phyloP scores from a whole-genome alignment of 192 early-diverging fungal species.

The Phlyctochytrium arcticum region DNA sequence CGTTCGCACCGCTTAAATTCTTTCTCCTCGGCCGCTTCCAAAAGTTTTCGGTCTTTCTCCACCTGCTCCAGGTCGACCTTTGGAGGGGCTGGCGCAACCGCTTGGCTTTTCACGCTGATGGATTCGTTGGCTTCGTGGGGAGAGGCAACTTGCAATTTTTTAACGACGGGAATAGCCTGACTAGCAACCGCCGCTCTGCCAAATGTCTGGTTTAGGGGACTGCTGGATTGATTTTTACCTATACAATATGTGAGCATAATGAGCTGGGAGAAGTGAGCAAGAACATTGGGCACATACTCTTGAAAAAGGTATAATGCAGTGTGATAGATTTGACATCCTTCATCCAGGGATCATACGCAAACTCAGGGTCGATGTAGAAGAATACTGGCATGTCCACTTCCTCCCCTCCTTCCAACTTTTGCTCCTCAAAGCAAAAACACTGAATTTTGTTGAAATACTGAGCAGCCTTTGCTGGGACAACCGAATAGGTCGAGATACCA shows the following conservation, averaged over 20 bases:
- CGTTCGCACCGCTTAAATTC: slow-evolving; percentile 60
- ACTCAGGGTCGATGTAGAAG: slow-evolving; percentile 97
- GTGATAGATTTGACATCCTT: slow-evolving; percentile 90
- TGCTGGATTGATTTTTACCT: too few relatives aligned
- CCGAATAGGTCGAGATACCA: slow-evolving; percentile 96
- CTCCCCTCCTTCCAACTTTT: slow-evolving; percentile 82
- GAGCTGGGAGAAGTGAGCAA: too few relatives aligned
- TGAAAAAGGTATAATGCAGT: slow-evolving; percentile 94
- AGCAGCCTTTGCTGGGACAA: slow-evolving; percentile 85
- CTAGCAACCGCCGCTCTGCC: too few relatives aligned
- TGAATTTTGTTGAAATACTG: slow-evolving; percentile 99
- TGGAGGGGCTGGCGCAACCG: too few relatives aligned
- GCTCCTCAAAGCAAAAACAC: slow-evolving; percentile 99
- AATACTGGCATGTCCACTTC: slow-evolving; percentile 85
- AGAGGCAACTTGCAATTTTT: too few relatives aligned
- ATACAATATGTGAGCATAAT: too few relatives aligned
- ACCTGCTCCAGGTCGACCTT: neutral
- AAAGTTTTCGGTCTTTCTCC: neutral
- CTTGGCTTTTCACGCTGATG: too few relatives aligned
- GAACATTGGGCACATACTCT: slow-evolving; percentile 47
- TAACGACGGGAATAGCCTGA: too few relatives aligned
- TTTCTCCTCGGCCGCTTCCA: slow-evolving; percentile 21
- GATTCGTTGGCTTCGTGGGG: too few relatives aligned
- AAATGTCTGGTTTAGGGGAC: too few relatives aligned
- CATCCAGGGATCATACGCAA: slow-evolving; percentile 91